Evolutionary conservation across 164 flowering plant genomes (phyloP).

Genomic region (Sedum album): DNA sequence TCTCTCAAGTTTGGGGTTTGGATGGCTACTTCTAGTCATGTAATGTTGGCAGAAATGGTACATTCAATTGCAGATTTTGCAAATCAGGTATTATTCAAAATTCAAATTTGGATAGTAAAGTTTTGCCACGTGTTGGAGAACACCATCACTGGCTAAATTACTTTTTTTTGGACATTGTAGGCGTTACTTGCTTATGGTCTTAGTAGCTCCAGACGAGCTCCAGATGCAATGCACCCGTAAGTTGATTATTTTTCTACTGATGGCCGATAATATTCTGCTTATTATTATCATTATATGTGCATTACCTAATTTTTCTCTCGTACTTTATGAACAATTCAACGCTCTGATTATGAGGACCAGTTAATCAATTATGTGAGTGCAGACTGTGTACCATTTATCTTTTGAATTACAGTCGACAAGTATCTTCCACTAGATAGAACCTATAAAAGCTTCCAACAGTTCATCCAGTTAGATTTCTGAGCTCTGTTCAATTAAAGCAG

Average conservation of each 20-base stretch:
- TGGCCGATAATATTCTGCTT: background rate
- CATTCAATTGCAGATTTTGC: constrained; percentile 97
- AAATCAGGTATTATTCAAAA: constrained; percentile 52
- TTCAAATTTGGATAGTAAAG: background rate
- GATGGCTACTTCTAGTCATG: constrained; percentile 83
- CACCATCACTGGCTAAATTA: constrained; percentile 1
- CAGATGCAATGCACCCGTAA: constrained; percentile 99
- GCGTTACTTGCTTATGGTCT: constrained; percentile 86
- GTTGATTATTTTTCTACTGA: constrained; percentile 19
- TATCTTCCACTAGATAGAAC: background rate
- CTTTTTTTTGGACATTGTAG: background rate
- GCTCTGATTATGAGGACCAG: background rate
- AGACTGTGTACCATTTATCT: background rate
- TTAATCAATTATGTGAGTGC: background rate
- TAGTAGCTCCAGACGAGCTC: constrained; percentile 94
- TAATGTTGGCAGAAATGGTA: constrained; percentile 88
- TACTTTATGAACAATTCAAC: background rate
- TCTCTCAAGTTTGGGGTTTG: constrained; percentile 96
- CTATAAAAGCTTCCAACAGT: background rate
- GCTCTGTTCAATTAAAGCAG: background rate
- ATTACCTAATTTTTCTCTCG: background rate
- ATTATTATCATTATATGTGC: background rate
- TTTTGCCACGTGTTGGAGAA: constrained; percentile 1
- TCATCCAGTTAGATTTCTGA: background rate
- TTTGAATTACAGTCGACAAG: background rate